Base-by-base conservation (phyloP, 1,139 yeast species). In the Debaryomycetaceae sp. region DNA sequence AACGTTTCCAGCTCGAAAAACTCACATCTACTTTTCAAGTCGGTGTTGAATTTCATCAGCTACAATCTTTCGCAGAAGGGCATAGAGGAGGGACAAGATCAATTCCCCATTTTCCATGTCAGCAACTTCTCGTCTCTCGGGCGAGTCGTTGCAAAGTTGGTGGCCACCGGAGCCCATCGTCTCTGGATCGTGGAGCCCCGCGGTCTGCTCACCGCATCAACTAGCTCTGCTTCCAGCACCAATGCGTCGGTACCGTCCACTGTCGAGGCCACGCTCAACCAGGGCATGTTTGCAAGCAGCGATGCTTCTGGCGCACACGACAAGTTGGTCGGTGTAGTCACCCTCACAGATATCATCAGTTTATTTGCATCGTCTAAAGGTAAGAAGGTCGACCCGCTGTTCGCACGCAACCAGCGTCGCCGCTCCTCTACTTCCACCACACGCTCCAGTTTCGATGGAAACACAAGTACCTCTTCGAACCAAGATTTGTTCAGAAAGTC, bases 71-170 rank as follows among this genome's bases (percentile, higher is more conserved):
- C 87, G 55, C 84, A 84, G 50, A 84, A 96, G 58, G 99, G 98
- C 13, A 76, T 93, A 33, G 95, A 85, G 59, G 93, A 90, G 60
- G 97, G 97, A 44, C 90, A 91, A 66, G 99, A 93, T 69, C 91
- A 95, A 40, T 91, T 84, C 75, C 99, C 99, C 13, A 91, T 93
- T 41, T 93, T 93, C 77, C 96, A 91, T 63, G 97, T 91, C 31
- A 85, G 87, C 52, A 79, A 81, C 49, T 78, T 78, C 40, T 82
- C 95, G 11, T 84, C 95, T 0, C 76, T 93, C 42, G 96, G 91
- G 24, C 80, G 97, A 62, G 90, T 95, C 8, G 78, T 93, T 57
- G 98, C 98, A 40, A 93, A 93, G 65, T 75, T 93, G 55, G 97
- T 93, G 24, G 98, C 98, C 8, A 93, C 99, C 5, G 85, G 84